Base-by-base conservation (phyloP, 805 yeast species). In the Metschnikowia vanudenii region DNA sequence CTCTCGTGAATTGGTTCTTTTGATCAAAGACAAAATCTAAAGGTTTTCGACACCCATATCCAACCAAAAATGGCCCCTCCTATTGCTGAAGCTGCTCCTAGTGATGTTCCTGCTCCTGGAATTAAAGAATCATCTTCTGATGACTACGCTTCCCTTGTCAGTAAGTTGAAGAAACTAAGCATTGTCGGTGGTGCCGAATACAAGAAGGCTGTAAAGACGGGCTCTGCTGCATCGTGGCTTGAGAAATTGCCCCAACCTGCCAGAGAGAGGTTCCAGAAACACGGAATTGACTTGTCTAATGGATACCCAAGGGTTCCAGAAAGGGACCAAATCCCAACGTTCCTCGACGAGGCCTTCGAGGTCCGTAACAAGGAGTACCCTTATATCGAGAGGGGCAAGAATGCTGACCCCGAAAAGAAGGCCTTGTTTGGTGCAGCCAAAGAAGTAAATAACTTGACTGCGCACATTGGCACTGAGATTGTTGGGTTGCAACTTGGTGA, bases 371-470 rank as follows among this genome's bases (percentile, higher is more conserved):
- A 54, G 38, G 64, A 55, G 37, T 50, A 40, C 45, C 60, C 62
- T 2, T 63, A 57, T 43, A 49, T 59, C 14, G 67, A 63, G 35
- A 47, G 67, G 29, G 67, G 61, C 11, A 51, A 51, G 45, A 55
- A 54, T 29, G 67, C 67, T 26, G 67, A 63, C 45, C 65, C 65
- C 2, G 63, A 62, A 32, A 63, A 62, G 53, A 60, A 58, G 50
- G 66, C 67, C 2, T 54, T 63, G 50, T 59, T 63, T 20, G 63
- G 64, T 13, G 67, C 67, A 14, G 66, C 67, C 24, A 62, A 54
- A 41, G 63, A 60, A 41, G 67, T 63, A n/a, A 59, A 31, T 29
- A 34, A 63, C 51, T 56, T 63, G 55, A 61, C 67, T 49, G 60
- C 60, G 43, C 66, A 62, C 49, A 56, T 63, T 47, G 67, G 67